Percentiles rank a stretch among this genome's conserved stretches.
Evolutionary conservation across 228 moss, liverwort and hornwort genomes (phyloP).

Genomic region (Sphagnum fallax): DNA sequence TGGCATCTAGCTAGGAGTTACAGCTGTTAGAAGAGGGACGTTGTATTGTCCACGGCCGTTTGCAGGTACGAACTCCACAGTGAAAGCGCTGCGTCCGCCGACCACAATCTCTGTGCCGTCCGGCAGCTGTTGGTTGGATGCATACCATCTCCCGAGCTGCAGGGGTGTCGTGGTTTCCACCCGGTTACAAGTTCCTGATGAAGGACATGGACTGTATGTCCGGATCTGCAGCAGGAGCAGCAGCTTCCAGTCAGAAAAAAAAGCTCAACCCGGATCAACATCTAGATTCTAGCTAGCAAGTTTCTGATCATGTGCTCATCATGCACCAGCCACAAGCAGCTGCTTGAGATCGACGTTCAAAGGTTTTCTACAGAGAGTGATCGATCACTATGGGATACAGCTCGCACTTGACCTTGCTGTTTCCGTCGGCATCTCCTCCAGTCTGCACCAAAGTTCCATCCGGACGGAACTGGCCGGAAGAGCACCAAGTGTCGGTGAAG

Average conservation of each 20-base stretch:
- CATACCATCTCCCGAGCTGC: constrained; percentile 40
- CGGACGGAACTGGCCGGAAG: constrained; percentile 19
- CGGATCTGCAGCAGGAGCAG: constrained; percentile 12
- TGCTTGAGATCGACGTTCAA: no score
- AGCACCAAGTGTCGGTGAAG: constrained; percentile 38
- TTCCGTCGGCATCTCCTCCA: constrained; percentile 34
- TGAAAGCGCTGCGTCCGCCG: constrained; percentile 40
- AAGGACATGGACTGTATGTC: constrained; percentile 12
- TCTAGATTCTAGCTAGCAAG: no score
- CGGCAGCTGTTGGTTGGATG: constrained; percentile 50
- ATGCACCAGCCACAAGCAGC: no score
- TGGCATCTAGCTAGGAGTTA: constrained; percentile 1
- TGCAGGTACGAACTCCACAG: constrained; percentile 42
- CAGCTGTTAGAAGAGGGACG: constrained; percentile 25
- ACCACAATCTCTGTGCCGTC: constrained; percentile 39
- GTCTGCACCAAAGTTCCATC: constrained; percentile 34
- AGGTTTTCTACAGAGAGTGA: no score
- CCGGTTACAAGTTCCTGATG: constrained; percentile 26
- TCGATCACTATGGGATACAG: no score
- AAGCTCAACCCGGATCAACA: no score
- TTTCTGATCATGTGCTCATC: no score
- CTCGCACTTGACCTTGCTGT: constrained; percentile 6
- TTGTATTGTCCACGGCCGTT: constrained; percentile 32
- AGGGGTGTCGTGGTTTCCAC: constrained; percentile 12
- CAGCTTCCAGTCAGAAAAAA: no score